Conservation (phyloP, 2,329 filamentous ascomycete genomes). For the Zarea fungicola region DNA sequence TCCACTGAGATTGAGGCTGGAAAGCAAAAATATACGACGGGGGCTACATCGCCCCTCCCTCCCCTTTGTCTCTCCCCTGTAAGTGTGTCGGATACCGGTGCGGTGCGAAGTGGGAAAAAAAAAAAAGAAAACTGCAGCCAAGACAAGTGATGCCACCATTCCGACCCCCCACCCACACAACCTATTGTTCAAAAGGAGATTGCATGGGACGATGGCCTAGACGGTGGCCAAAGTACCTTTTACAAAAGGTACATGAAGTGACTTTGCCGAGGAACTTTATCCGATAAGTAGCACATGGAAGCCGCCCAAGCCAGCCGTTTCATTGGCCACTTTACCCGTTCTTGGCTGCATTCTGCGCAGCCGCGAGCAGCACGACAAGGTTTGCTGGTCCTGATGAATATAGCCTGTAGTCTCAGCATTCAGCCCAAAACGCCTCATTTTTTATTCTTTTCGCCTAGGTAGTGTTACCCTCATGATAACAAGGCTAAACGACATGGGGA, state of each 20-base stretch:
- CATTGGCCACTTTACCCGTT: background rate
- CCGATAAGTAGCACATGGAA: background rate
- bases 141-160: background rate
- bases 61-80: too few relatives aligned
- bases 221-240: background rate
- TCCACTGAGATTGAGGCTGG: conserved; percentile 1
- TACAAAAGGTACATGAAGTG: background rate
- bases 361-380: too few relatives aligned
- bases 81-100: background rate
- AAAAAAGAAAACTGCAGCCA: background rate
- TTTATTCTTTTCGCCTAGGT: too few relatives aligned
- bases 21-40: background rate
- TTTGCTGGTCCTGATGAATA: too few relatives aligned
- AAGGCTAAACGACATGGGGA: too few relatives aligned
- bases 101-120: too few relatives aligned
- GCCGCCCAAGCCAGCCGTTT: background rate
- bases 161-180: background rate
- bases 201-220: background rate
- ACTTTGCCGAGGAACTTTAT: background rate
- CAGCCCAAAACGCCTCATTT: too few relatives aligned
- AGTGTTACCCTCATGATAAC: too few relatives aligned
- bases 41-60: background rate
- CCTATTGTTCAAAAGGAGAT: background rate
- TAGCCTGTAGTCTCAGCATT: too few relatives aligned
- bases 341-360: too few relatives aligned